phyloP scores from a whole-genome alignment of 1,284 basidiomycete species.

The Ustilago shanxiensis region DNA sequence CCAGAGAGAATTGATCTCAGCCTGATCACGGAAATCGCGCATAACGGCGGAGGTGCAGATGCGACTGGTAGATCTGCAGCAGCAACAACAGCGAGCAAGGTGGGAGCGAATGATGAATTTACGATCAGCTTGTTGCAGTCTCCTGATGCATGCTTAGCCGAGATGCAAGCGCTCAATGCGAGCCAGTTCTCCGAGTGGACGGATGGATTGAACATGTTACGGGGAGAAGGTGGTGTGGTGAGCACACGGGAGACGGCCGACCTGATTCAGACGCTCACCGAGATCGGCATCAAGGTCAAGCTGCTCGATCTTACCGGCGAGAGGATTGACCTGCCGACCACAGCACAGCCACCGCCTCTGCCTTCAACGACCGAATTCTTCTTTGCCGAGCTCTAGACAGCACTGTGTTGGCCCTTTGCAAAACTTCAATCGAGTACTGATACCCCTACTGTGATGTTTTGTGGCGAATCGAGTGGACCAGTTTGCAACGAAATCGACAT shows the following conservation, averaged over 20 bases:
- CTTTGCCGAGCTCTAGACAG: slow-evolving; percentile 59
- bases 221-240: slow-evolving; percentile 60
- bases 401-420: not conserved
- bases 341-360: slow-evolving; percentile 50
- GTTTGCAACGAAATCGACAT: not conserved
- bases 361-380: slow-evolving; percentile 63
- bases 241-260: slow-evolving; percentile 65
- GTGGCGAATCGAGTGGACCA: not conserved
- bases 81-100: not conserved
- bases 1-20: slow-evolving; percentile 75
- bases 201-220: slow-evolving; percentile 86
- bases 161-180: slow-evolving; percentile 86
- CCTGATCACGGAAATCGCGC: slow-evolving; percentile 67
- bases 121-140: slow-evolving; percentile 56
- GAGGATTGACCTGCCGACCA: slow-evolving; percentile 57
- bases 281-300: slow-evolving; percentile 93
- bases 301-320: slow-evolving; percentile 74
- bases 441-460: not conserved
- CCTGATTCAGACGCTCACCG: slow-evolving; percentile 76
- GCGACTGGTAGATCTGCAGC: slow-evolving; percentile 6
- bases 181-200: slow-evolving; percentile 95
- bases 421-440: not conserved
- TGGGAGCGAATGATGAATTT: slow-evolving; percentile 15
- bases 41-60: slow-evolving; percentile 14
- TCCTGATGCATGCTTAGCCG: slow-evolving; percentile 76